Percentiles rank a stretch among this genome's conserved stretches.
Conservation (phyloP, 192 early-diverging fungal genomes). For the Rhizoclosmatium globosum region DNA sequence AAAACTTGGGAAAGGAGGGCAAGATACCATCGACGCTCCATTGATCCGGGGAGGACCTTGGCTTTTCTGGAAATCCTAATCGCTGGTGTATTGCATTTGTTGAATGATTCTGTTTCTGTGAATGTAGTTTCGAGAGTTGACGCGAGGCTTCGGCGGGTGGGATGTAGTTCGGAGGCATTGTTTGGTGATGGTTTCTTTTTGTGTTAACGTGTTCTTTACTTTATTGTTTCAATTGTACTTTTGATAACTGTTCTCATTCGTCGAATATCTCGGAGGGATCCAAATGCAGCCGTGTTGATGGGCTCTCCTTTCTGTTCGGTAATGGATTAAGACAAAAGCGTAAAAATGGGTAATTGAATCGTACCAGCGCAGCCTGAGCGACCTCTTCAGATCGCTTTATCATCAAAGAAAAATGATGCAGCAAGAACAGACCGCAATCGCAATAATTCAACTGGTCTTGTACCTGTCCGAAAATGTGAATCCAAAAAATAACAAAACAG, state of each 20-base stretch:
- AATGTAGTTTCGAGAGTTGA: too few relatives aligned
- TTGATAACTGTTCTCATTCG: constrained; percentile 16
- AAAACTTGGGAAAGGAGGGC: too few relatives aligned
- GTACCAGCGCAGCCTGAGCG: constrained; percentile 14
- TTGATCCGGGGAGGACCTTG: too few relatives aligned
- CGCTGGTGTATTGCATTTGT: too few relatives aligned
- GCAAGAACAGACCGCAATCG: constrained; percentile 87
- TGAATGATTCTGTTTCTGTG: too few relatives aligned
- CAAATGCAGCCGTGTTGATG: constrained; percentile 25
- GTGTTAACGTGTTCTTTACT: too few relatives aligned
- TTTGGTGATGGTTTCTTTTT: too few relatives aligned
- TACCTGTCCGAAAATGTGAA: constrained; percentile 42
- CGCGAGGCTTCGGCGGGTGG: too few relatives aligned
- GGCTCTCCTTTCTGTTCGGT: constrained; percentile 7
- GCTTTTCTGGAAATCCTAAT: too few relatives aligned
- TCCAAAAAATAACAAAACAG: too few relatives aligned
- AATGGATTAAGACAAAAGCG: not conserved
- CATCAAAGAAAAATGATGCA: constrained; percentile 81
- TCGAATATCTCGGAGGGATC: constrained; percentile 28
- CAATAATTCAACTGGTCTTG: constrained; percentile 81
- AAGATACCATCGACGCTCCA: too few relatives aligned
- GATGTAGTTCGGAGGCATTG: too few relatives aligned
- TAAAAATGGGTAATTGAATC: not conserved
- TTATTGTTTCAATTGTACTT: not conserved
- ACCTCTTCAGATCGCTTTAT: constrained; percentile 53